Percentiles rank a stretch among this genome's conserved stretches.
Conservation (phyloP, 495 filamentous ascomycete genomes). For the Hyaloscypha variabilis region DNA sequence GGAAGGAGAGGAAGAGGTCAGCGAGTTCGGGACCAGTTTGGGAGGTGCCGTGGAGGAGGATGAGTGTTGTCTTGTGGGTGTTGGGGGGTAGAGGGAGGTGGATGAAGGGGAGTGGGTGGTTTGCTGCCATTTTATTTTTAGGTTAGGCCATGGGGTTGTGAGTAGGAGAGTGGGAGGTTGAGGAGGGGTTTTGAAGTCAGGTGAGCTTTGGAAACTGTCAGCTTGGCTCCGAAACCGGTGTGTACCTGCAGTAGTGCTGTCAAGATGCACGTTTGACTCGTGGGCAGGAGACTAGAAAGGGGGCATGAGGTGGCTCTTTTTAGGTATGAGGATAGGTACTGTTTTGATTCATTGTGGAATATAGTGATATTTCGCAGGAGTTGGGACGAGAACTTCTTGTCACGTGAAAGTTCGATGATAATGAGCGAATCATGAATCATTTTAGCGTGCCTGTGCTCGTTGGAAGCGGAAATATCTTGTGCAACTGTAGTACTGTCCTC, state of each 20-base stretch:
- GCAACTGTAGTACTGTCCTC: background rate
- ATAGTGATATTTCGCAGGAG: no score
- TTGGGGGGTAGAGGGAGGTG: constrained; percentile 4
- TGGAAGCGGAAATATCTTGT: background rate
- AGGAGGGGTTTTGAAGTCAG: background rate
- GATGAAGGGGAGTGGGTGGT: constrained; percentile 1
- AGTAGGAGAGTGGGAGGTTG: background rate
- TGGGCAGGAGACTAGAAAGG: background rate
- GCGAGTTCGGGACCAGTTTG: constrained; percentile 15
- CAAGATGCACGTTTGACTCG: background rate
- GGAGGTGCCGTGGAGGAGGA: constrained; percentile 27
- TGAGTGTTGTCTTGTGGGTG: constrained; percentile 21
- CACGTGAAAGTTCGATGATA: no score
- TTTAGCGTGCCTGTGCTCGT: background rate
- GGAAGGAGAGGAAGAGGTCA: background rate
- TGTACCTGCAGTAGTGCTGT: background rate
- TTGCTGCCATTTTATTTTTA: background rate
- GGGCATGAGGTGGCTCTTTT: background rate
- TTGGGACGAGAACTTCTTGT: no score
- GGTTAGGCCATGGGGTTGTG: background rate
- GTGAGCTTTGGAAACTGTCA: background rate
- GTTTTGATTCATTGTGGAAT: no score
- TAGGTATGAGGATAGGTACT: no score
- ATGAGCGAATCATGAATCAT: background rate
- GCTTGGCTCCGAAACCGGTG: background rate